These are phyloP conservation scores for Elsinoe australis DNA, from an alignment of 2,329 filamentous ascomycete genomes.

Conservation along the genomic window DNA sequence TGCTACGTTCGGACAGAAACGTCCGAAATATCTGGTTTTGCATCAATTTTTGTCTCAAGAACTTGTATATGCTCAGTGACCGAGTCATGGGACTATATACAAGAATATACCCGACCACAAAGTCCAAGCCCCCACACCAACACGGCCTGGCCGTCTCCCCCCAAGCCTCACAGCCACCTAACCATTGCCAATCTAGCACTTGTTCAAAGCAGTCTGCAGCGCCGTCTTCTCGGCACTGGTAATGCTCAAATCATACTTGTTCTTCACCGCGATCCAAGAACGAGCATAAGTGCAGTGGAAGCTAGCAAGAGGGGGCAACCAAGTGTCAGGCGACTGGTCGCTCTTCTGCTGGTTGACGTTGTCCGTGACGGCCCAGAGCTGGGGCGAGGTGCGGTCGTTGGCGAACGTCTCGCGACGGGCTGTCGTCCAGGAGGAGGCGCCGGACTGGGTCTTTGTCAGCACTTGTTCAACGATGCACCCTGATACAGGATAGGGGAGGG, in stretches of 20 bases:
- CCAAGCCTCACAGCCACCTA: too few species aligned
- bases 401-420: conserved; percentile 60
- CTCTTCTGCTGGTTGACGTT: conserved; percentile 66
- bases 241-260: conserved; percentile 59
- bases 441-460: conserved; percentile 45
- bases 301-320: conserved; percentile 62
- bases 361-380: conserved; percentile 72
- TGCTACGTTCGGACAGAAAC: too few species aligned
- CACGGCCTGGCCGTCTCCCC: too few species aligned
- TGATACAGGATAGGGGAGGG: too few species aligned
- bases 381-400: conserved; percentile 46
- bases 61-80: too few species aligned
- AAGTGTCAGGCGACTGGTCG: conserved; percentile 64
- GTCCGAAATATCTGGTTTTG: too few species aligned
- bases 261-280: conserved; percentile 73
- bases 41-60: too few species aligned
- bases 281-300: conserved; percentile 74
- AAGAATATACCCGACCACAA: too few species aligned
- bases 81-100: too few species aligned
- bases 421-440: conserved; percentile 65
- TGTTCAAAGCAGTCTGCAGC: conserved; percentile 55
- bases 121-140: too few species aligned
- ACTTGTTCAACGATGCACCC: conserved; percentile 34
- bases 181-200: conserved; percentile 42
- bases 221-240: conserved; percentile 66